Evolutionary conservation across 768 basidiomycete genomes (phyloP).

Genomic region (Auriculariales sp.): DNA sequence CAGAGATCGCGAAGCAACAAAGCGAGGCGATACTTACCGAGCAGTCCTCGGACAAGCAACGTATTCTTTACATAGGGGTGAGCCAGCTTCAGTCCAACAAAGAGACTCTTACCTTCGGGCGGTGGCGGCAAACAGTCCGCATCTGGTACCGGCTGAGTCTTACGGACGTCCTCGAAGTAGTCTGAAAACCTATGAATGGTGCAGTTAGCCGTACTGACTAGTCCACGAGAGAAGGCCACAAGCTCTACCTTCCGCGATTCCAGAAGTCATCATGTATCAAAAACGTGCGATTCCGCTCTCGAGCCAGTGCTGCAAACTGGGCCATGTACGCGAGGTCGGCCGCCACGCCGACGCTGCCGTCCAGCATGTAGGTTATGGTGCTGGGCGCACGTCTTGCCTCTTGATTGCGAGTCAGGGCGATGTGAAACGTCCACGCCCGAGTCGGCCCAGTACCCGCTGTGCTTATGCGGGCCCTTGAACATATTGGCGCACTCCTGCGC

Average conservation of each 20-base stretch:
- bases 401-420: slow-evolving; percentile 12
- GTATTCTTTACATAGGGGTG: slow-evolving; percentile 29
- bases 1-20: too few relatives aligned
- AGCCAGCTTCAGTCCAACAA: slow-evolving; percentile 2
- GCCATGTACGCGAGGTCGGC: slow-evolving; percentile 54
- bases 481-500: slow-evolving; percentile 39
- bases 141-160: slow-evolving; percentile 45
- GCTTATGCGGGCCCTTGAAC: slow-evolving; percentile 22
- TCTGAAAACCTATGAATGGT: slow-evolving; percentile 53
- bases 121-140: slow-evolving; percentile 48
- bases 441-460: slow-evolving; percentile 22
- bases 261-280: slow-evolving; percentile 57
- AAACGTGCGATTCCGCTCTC: slow-evolving; percentile 53
- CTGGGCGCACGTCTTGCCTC: slow-evolving; percentile 39
- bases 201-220: too few relatives aligned
- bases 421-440: slow-evolving; percentile 17
- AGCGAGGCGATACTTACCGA: slow-evolving; percentile 27
- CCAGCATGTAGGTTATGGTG: slow-evolving; percentile 59
- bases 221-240: too few relatives aligned
- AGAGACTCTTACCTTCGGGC: slow-evolving; percentile 33
- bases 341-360: slow-evolving; percentile 48
- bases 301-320: slow-evolving; percentile 49
- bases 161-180: slow-evolving; percentile 41
- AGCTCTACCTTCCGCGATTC: slow-evolving; percentile 53
- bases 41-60: slow-evolving; percentile 60